Base-by-base conservation (phyloP, 306 rosid species). In the Quercus robur region DNA sequence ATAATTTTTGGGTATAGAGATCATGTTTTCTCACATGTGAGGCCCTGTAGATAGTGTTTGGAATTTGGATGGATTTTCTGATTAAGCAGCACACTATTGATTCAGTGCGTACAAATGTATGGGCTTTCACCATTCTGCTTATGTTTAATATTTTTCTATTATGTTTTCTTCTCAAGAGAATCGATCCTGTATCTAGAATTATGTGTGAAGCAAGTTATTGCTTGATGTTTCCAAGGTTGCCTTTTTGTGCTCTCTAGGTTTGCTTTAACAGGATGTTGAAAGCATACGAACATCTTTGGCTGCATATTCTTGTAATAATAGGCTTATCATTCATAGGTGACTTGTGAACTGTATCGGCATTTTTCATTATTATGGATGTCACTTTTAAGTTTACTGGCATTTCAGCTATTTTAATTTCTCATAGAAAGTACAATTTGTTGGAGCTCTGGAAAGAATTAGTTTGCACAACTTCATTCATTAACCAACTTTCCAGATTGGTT, bases 1-100 rank as follows among this genome's bases (percentile, higher is more conserved):
- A 8, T 74, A 77, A 75, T 74, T 79, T 56, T 70, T 84, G 72
- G 69, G 44, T 80, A 69, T 41, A 13, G 54, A 49, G 54, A 13
- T 10, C 17, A 12, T 41, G 54, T 49, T 81, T 35, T 28, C 54
- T 52, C 77, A 73, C 69, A 35, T 17, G 66, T 63, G 21, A 55
- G 62, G 75, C 41, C 70, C 67, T 38, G 73, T 44, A 59, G 71
- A 41, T 59, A 41, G 58, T 70, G 19, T 84, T 66, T 56, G 76
- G 69, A 0, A 17, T 55, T 31, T 25, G 14, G 54, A 41, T 41
- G 31, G 12, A 23, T 64, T n/a, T 41, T 31, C 4, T 51, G 55
- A 7, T 4, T 33, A 19, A 7, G 12, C n/a, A 31, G 5, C 49
- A 66, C 46, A 11, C 0, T 67, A 66, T 31, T 8, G 25, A 62